These are phyloP conservation scores for Phytophthora ohioensis DNA, from an alignment of 352 stramenopile species.

Conservation along the genomic window DNA sequence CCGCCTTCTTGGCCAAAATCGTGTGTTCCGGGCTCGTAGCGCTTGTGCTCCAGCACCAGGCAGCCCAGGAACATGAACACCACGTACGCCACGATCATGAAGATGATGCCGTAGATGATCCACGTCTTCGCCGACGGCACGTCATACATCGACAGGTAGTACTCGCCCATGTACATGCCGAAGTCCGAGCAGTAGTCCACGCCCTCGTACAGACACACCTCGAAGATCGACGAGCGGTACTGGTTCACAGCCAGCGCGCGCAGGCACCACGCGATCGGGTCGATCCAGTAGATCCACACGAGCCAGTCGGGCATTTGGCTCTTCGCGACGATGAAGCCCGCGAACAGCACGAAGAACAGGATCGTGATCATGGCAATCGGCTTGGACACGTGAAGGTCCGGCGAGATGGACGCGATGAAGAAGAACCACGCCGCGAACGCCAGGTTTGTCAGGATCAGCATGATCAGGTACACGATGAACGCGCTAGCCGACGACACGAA, in stretches of 20 bases:
- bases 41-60: constrained; percentile 31
- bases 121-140: constrained; percentile 36
- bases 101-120: constrained; percentile 46
- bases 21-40: constrained; percentile 38
- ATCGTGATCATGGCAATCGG: constrained; percentile 51
- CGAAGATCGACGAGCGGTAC: constrained; percentile 35
- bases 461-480: constrained; percentile 56
- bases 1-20: constrained; percentile 28
- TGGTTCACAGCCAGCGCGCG: constrained; percentile 46
- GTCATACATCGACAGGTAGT: constrained; percentile 49
- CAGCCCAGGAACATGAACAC: constrained; percentile 58
- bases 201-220: constrained; percentile 49
- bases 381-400: constrained; percentile 45
- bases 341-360: constrained; percentile 55
- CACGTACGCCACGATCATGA: constrained; percentile 48
- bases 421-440: constrained; percentile 60
- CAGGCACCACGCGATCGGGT: constrained; percentile 58
- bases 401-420: constrained; percentile 45
- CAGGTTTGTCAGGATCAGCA: constrained; percentile 56
- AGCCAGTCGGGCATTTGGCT: constrained; percentile 51
- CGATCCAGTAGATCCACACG: constrained; percentile 67
- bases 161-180: constrained; percentile 47
- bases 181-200: constrained; percentile 51
- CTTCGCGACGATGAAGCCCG: constrained; percentile 60
- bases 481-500: constrained; percentile 34